phyloP scores from a whole-genome alignment of 345 rosid genomes.

The Citropsis articulata region DNA sequence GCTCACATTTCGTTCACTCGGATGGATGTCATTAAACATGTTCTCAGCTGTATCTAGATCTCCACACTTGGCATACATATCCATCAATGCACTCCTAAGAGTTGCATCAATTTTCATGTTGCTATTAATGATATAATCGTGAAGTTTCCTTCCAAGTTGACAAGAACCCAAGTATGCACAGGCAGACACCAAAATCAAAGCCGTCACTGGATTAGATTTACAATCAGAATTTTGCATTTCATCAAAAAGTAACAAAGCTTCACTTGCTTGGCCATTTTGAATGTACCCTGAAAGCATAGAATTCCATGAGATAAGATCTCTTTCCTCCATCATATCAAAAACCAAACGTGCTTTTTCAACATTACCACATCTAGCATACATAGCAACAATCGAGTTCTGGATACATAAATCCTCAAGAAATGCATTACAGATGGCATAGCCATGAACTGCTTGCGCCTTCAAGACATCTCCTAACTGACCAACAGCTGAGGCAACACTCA shows the following conservation, averaged over 20 bases:
- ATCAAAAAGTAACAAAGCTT: constrained; percentile 46
- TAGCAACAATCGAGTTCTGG: constrained; percentile 45
- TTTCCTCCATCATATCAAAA: constrained; percentile 41
- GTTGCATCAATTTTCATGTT: constrained; percentile 30
- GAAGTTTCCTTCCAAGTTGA: constrained; percentile 42
- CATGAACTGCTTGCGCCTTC: constrained; percentile 30
- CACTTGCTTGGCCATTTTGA: constrained; percentile 50
- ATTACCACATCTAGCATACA: constrained; percentile 48
- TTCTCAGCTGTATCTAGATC: constrained; percentile 40
- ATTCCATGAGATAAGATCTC: constrained; percentile 55
- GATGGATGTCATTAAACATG: constrained; percentile 38
- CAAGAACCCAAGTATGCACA: constrained; percentile 50
- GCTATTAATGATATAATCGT: constrained; percentile 24
- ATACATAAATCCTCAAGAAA: constrained; percentile 31
- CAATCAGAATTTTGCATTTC: constrained; percentile 36
- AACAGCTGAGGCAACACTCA: constrained; percentile 52
- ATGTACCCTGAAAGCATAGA: constrained; percentile 53
- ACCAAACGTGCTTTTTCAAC: constrained; percentile 35
- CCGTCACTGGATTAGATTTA: constrained; percentile 39
- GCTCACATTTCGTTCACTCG: constrained; percentile 24
- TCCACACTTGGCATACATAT: constrained; percentile 64
- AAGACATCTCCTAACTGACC: constrained; percentile 41
- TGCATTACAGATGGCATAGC: constrained; percentile 33
- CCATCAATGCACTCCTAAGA: constrained; percentile 45
- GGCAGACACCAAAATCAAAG: constrained; percentile 50